These are phyloP conservation scores for Coffea humblotiana DNA, from an alignment of 305 asterid genomes.

Conservation along the genomic window DNA sequence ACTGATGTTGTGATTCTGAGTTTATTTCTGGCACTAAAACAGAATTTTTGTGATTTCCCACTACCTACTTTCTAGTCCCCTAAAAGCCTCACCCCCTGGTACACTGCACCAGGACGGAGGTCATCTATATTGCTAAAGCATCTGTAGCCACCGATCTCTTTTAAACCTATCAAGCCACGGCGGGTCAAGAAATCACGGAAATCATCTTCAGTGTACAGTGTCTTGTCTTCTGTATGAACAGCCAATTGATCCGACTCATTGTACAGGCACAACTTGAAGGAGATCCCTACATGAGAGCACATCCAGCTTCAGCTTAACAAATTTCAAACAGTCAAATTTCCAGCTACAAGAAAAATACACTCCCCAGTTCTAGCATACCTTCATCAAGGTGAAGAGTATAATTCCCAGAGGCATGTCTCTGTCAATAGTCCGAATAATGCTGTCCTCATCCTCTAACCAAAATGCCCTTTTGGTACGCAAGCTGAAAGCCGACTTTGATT, in stretches of 20 bases:
- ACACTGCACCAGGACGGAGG: conserved; percentile 25
- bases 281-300: conserved; percentile 15
- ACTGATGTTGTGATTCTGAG: background rate
- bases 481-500: conserved; percentile 74
- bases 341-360: no score
- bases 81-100: conserved; percentile 24
- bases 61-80: conserved; percentile 18
- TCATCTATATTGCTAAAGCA: conserved; percentile 26
- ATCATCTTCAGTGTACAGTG: conserved; percentile 29
- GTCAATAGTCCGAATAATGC: conserved; percentile 73
- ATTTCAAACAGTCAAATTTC: background rate
- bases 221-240: conserved; percentile 29
- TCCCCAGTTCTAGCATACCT: conserved; percentile 41
- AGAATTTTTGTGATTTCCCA: background rate
- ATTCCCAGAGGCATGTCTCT: conserved; percentile 87
- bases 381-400: conserved; percentile 88
- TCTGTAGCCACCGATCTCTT: conserved; percentile 26
- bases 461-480: conserved; percentile 83
- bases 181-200: conserved; percentile 27
- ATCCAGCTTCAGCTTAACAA: background rate
- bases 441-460: conserved; percentile 94
- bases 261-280: conserved; percentile 24
- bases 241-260: conserved; percentile 28
- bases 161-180: conserved; percentile 27
- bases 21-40: background rate